phyloP scores from a whole-genome alignment of 2,329 filamentous ascomycete genomes.

The Fusarium abutilonis region DNA sequence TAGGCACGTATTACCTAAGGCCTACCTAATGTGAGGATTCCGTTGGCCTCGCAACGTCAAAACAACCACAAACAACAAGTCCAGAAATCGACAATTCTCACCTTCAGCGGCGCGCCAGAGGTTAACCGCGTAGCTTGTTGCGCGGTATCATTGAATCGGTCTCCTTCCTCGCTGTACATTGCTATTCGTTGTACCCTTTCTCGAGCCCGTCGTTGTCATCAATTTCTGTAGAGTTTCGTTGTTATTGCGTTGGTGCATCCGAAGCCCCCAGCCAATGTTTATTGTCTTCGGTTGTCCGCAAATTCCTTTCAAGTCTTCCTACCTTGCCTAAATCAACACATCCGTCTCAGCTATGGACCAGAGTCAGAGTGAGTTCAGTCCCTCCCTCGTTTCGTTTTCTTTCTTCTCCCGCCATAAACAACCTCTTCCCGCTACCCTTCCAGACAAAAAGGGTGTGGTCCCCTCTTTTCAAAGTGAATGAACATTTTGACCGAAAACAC shows the following conservation, averaged over 20 bases:
- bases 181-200: conserved; percentile 15
- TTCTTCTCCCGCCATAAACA: conserved; percentile 23
- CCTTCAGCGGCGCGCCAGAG: conserved; percentile 45
- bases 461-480: background rate
- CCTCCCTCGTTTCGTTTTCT: conserved; percentile 34
- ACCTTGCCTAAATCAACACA: conserved; percentile 41
- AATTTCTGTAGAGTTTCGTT: conserved; percentile 32
- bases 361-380: conserved; percentile 51
- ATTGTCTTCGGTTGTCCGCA: conserved; percentile 50
- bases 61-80: conserved; percentile 54
- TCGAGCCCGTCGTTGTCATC: conserved; percentile 23
- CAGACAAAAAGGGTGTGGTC: conserved; percentile 9
- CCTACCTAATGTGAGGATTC: background rate
- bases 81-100: conserved; percentile 42
- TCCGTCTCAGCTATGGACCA: conserved; percentile 48
- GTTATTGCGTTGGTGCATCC: conserved; percentile 47
- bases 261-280: conserved; percentile 51
- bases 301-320: conserved; percentile 43
- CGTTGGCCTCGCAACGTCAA: conserved; percentile 58
- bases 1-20: conserved; percentile 35
- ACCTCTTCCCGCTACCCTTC: background rate
- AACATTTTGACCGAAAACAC: conserved; percentile 21
- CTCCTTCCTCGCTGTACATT: conserved; percentile 13
- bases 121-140: conserved; percentile 31
- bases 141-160: conserved; percentile 23